These are phyloP conservation scores for Botryosphaeria dothidea DNA, from an alignment of 2,329 filamentous ascomycete genomes.

Conservation along the genomic window DNA sequence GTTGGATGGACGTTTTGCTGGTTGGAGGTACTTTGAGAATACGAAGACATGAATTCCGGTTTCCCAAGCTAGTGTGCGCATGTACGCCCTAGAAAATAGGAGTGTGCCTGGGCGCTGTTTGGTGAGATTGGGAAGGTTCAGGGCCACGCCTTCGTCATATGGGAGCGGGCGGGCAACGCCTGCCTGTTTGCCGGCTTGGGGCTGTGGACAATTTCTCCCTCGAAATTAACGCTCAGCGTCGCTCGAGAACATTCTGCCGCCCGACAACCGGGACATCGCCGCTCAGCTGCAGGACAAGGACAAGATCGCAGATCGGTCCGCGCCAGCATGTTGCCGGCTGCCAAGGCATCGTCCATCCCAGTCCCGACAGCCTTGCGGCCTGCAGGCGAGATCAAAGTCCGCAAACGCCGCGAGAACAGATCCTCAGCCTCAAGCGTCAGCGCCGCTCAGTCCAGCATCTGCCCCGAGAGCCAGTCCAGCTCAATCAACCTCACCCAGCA, in stretches of 20 bases:
- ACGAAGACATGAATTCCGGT: slow-evolving; percentile 5
- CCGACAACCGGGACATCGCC: neutral
- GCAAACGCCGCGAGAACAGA: slow-evolving; percentile 17
- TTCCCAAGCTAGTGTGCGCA: neutral
- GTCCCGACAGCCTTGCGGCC: slow-evolving; percentile 13
- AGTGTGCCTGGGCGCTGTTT: neutral
- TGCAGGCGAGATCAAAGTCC: slow-evolving; percentile 18
- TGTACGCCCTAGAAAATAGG: neutral
- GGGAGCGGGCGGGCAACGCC: neutral
- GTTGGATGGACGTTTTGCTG: slow-evolving; percentile 6
- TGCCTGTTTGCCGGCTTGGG: neutral
- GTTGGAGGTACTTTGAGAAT: slow-evolving; percentile 14
- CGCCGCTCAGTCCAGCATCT: neutral
- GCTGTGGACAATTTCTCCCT: neutral
- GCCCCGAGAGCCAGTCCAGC: neutral
- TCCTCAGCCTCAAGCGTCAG: slow-evolving; percentile 9
- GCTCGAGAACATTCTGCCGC: neutral
- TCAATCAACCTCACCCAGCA: neutral
- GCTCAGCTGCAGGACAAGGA: neutral
- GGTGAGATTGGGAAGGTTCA: neutral
- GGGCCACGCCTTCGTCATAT: neutral
- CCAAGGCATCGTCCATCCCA: slow-evolving; percentile 7
- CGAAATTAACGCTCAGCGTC: neutral
- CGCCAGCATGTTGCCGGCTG: slow-evolving; percentile 14
- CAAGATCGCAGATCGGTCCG: slow-evolving; percentile 11